These are phyloP conservation scores for Penicillium sp. DNA, from an alignment of 2,329 filamentous ascomycete species.

Conservation along the genomic window DNA sequence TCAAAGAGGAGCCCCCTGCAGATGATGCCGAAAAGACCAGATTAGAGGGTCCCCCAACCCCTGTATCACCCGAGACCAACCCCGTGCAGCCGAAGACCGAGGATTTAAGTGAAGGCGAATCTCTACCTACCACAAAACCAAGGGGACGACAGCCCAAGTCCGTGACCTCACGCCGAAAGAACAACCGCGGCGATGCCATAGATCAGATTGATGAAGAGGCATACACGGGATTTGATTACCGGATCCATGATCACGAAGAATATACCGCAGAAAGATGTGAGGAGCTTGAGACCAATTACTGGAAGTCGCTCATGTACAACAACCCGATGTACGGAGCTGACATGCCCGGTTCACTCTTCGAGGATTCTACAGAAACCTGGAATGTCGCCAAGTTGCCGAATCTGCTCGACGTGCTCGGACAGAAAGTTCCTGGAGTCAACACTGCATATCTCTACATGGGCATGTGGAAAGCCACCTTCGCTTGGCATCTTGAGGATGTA, in stretches of 20 bases:
- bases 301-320: conserved; percentile 95
- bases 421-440: conserved; percentile 95
- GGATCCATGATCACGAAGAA: conserved; percentile 76
- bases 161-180: conserved; percentile 81
- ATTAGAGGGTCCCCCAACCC: conserved; percentile 51
- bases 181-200: conserved; percentile 73
- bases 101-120: conserved; percentile 45
- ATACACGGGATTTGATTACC: conserved; percentile 89
- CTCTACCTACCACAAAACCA: conserved; percentile 41
- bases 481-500: conserved; percentile 97
- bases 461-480: conserved; percentile 99
- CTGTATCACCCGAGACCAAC: conserved; percentile 55
- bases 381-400: conserved; percentile 95
- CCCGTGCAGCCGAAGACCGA: conserved; percentile 57
- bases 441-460: conserved; percentile 96
- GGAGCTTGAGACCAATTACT: conserved; percentile 91
- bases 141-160: conserved; percentile 64
- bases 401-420: conserved; percentile 86
- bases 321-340: conserved; percentile 94
- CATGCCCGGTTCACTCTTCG: conserved; percentile 91
- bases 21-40: conserved; percentile 42
- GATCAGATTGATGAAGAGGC: conserved; percentile 83
- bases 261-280: conserved; percentile 90
- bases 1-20: conserved; percentile 38
- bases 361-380: conserved; percentile 79